A percentile compares a stretch with the other conserved stretches of the same genome.
These are phyloP conservation scores for Proliferodiscus dingleyae DNA, from an alignment of 2,329 filamentous ascomycete genomes.

Conservation along the genomic window DNA sequence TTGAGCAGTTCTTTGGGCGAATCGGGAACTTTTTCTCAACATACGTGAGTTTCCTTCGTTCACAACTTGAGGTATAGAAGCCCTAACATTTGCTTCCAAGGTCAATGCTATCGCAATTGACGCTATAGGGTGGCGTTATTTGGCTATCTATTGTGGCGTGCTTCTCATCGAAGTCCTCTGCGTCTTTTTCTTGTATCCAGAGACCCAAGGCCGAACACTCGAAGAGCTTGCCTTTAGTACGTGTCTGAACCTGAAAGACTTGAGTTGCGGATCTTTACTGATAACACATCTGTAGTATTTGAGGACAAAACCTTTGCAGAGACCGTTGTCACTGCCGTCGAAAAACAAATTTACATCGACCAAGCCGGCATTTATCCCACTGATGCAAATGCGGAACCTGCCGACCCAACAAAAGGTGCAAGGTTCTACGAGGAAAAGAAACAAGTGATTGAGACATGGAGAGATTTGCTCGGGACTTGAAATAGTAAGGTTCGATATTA, in stretches of 20 bases:
- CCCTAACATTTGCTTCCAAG: slow-evolving; percentile 24
- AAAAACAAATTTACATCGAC: slow-evolving; percentile 31
- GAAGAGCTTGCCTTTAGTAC: slow-evolving; percentile 43
- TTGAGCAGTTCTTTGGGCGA: slow-evolving; percentile 33
- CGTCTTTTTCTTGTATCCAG: slow-evolving; percentile 42
- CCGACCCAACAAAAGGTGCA: not conserved
- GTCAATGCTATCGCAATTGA: slow-evolving; percentile 42
- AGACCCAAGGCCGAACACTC: slow-evolving; percentile 39
- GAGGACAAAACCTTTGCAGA: slow-evolving; percentile 35
- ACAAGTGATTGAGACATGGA: not conserved
- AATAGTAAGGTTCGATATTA: not conserved
- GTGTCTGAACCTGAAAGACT: slow-evolving; percentile 25
- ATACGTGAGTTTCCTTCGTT: slow-evolving; percentile 28
- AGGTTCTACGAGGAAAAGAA: not conserved
- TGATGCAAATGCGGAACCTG: not conserved
- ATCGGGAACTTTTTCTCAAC: slow-evolving; percentile 44
- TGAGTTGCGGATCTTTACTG: slow-evolving; percentile 38
- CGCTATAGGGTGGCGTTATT: slow-evolving; percentile 39
- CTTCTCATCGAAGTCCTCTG: slow-evolving; percentile 38
- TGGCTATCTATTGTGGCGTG: slow-evolving; percentile 41
- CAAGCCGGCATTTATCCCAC: slow-evolving; percentile 3
- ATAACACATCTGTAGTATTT: slow-evolving; percentile 32
- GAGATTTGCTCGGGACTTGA: not conserved
- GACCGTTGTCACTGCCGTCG: slow-evolving; percentile 30
- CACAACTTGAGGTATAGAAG: no score